Evolutionary conservation across 2,329 filamentous ascomycete genomes (phyloP), one percentile per base, ranked within the genome.

Genomic region (Calonectria naviculata): DNA sequence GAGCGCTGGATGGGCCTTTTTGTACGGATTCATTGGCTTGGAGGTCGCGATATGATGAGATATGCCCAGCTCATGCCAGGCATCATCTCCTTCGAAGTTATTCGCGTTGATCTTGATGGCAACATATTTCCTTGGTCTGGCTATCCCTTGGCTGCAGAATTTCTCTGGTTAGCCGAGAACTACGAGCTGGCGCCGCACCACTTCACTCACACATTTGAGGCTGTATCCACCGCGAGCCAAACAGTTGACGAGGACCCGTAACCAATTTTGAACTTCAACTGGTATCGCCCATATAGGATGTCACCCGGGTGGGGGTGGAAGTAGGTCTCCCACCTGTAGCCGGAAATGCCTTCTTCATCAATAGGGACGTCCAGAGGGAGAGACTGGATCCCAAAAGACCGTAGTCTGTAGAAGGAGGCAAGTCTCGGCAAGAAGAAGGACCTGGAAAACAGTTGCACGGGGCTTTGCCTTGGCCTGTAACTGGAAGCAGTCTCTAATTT

Each of bases 231-330:
- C 19, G 81, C 80, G 31, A 84, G 75, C 83, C 83, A 85, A 29
- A 84, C 83, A 5, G 82, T 84, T 10, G 82, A 84, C 29, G 76
- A 79, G 13, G 80, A 77, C 26, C 82, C 83, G 73, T 78, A 84
- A 28, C 82, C 83, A 63, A 84, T 69, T 73, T 84, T 84, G 15
- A 76, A 75, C 6, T 79, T 66, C 4, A 84, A 72, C 65, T 81
- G 73, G 70, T 84, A 84, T 71, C 77, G 73, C 46, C 74, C 69
- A 47, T 81, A 75, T 36, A 84, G 72, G 24, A 82, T 71, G 64
- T 82, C 80, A 36, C 80, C 78, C 26, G 79, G 76, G 49, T 77
- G 72, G 12, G 78, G 77, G 41, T 80, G 81, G 71, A 82, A 82
- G 70, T 78, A 83, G 15, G 71, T 70, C 67, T 75, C 63, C 44